Conservation (phyloP, 345 rosid species). For the Punica granatum region DNA sequence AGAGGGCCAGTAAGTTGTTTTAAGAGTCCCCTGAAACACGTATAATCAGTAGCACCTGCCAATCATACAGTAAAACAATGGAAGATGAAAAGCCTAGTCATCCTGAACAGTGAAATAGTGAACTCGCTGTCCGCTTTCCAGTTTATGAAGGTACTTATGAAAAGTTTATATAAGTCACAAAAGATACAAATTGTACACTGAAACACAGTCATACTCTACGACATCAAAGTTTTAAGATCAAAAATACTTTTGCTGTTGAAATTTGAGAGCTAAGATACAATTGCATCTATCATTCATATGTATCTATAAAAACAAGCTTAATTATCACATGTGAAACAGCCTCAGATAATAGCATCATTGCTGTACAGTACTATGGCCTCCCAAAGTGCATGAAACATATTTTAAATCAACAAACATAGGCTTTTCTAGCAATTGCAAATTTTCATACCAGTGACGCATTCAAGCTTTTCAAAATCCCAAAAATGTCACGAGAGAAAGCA, state of each 20-base stretch:
- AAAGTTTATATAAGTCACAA: not conserved
- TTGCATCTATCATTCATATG: too few species aligned
- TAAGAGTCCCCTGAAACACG: slow-evolving; percentile 81
- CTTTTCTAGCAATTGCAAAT: too few species aligned
- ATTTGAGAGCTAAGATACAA: not conserved
- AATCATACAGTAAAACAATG: not conserved
- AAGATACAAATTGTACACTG: not conserved
- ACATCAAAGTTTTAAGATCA: not conserved
- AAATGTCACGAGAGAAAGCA: too few species aligned
- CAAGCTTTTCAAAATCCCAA: too few species aligned
- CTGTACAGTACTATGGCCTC: too few species aligned
- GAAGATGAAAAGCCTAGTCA: not conserved
- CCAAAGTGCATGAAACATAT: too few species aligned
- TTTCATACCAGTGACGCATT: too few species aligned
- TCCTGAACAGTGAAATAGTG: not conserved
- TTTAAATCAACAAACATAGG: too few species aligned
- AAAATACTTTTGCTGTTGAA: not conserved
- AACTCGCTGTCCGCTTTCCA: not conserved
- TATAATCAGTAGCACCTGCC: slow-evolving; percentile 79
- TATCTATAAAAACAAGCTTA: too few species aligned
- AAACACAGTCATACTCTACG: not conserved
- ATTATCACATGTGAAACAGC: too few species aligned
- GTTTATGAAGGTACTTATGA: not conserved
- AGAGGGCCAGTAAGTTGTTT: slow-evolving; percentile 88
- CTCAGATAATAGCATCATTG: too few species aligned